Evolutionary conservation across 257 asterid species (phyloP).

Genomic region (Fraxinus cuspidata): DNA sequence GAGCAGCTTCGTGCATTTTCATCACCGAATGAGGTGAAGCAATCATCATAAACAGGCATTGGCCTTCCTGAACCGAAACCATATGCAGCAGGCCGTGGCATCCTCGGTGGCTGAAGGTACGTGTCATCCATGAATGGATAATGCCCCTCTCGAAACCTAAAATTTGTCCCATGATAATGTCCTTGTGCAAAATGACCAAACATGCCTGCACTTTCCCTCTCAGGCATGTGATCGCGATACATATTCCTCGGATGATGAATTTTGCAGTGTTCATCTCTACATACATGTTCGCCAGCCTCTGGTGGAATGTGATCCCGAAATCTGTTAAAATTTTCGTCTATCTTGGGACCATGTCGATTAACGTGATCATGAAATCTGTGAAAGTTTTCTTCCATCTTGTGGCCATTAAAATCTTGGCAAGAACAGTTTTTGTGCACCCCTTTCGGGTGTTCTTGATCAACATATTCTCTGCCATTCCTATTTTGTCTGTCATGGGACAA

Average conservation of each 20-base stretch:
- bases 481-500: conserved; percentile 22
- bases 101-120: not conserved
- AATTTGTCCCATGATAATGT: not conserved
- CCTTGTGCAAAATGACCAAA: conserved; percentile 4
- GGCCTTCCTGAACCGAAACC: conserved; percentile 5
- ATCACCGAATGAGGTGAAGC: conserved; percentile 10
- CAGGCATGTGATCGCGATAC: conserved; percentile 10
- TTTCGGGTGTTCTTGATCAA: not conserved
- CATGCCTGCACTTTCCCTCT: not conserved
- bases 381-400: not conserved
- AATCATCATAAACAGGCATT: not conserved
- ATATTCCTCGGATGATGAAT: conserved; percentile 23
- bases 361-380: conserved; percentile 25
- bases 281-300: not conserved
- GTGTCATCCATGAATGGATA: conserved; percentile 12
- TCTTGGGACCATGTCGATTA: not conserved
- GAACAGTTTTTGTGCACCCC: not conserved
- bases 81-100: conserved; percentile 1
- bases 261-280: conserved; percentile 30
- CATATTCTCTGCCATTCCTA: not conserved
- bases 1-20: conserved; percentile 18
- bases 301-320: conserved; percentile 30
- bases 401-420: not conserved
- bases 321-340: not conserved
- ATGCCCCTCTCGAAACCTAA: not conserved